Evolutionary conservation across 257 asterid genomes (phyloP), one percentile per base, ranked within the genome.

Genomic region (Solanum habrochaites): DNA sequence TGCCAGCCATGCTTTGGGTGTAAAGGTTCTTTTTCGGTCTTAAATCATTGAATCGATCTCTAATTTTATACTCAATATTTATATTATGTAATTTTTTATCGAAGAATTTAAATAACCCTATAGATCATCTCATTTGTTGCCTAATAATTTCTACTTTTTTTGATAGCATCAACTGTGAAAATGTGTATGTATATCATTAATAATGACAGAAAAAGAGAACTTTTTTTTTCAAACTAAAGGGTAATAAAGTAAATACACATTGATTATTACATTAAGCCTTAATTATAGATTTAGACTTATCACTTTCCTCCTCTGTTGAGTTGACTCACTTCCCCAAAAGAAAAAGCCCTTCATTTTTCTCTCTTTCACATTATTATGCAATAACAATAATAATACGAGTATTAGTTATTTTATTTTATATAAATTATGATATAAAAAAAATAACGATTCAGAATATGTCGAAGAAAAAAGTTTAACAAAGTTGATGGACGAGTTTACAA

Each of bases 271-370:
- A 39, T 6, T 21, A 67, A 27, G 37, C 83, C 82, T 73, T 73
- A 21, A 21, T 11, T 52, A 45, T 52, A 45, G 45, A 71, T 91
- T 86, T 92, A 88, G 85, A 86, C 87, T 88, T 56, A 27, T 29
- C 60, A 75, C 60, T 75, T 39, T 3, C 87, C 88, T 72, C 75
- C 81, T 66, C 87, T 70, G 62, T 67, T 12, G 32, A 62, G 83
- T 73, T 75, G 85, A 40, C 85, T 70, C 87, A 37, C 88, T 35
- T 66, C 31, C 86, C 52, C 87, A 35, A 77, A 81, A 9, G 29
- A 49, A 81, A 49, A 49, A 43, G 15, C 88, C 35, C 16, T 60
- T 43, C 39, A 62, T 69, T 18, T 18, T 69, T 43, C 42, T 43
- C 86, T 29, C 27, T 15, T 75, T 32, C 87, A 60, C 90, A 39